phyloP scores from a whole-genome alignment of 306 rosid species.

The Echinosophora koreensis region DNA sequence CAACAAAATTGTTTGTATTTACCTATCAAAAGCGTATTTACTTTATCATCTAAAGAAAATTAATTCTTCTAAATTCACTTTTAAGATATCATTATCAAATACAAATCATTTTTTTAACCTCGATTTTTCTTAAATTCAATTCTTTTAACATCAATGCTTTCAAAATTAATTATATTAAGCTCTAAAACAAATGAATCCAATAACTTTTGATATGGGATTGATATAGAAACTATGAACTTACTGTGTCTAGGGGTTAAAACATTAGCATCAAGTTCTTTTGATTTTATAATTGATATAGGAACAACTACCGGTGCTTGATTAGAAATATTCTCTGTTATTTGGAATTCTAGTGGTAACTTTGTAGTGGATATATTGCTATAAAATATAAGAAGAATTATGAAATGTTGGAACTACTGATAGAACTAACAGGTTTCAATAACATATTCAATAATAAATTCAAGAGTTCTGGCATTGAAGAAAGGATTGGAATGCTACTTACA shows the following conservation, averaged over 20 bases:
- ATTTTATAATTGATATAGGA: neutral
- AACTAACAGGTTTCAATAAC: neutral
- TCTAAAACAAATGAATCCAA: too few relatives aligned
- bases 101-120: too few relatives aligned
- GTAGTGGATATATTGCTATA: neutral
- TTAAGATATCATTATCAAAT: too few relatives aligned
- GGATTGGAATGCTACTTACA: conserved; percentile 6
- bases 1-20: too few relatives aligned
- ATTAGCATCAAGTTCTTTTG: neutral
- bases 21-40: too few relatives aligned
- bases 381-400: neutral
- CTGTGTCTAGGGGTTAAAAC: neutral
- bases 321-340: neutral
- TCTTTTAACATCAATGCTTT: too few relatives aligned
- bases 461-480: neutral
- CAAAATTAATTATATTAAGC: too few relatives aligned
- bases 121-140: too few relatives aligned
- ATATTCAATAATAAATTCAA: neutral
- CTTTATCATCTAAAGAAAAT: too few relatives aligned
- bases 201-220: too few relatives aligned
- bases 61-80: too few relatives aligned
- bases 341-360: neutral
- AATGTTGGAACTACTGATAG: neutral
- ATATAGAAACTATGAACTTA: neutral
- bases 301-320: neutral